These are phyloP conservation scores for Nicotiana noctiflora DNA, from an alignment of 257 asterid genomes.

Conservation along the genomic window DNA sequence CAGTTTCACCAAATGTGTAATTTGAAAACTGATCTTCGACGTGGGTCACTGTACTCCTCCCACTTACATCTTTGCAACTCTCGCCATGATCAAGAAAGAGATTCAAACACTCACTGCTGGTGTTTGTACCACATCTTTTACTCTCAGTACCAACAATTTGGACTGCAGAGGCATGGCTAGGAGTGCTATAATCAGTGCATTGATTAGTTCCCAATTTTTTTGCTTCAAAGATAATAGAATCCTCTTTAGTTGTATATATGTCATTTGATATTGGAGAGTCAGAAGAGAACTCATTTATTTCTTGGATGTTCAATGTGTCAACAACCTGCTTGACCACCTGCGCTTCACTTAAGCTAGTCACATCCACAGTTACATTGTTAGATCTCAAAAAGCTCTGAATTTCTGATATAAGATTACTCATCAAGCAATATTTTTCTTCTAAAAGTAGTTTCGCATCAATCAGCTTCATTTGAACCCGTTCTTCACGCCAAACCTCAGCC, in stretches of 20 bases:
- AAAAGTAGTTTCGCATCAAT: constrained; percentile 40
- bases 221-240: constrained; percentile 5
- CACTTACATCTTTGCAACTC: constrained; percentile 8
- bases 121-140: background rate
- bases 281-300: constrained; percentile 5
- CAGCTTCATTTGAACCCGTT: constrained; percentile 43
- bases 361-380: background rate
- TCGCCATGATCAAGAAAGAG: background rate
- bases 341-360: background rate
- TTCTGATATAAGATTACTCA: constrained; percentile 29
- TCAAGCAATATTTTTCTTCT: constrained; percentile 37
- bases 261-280: constrained; percentile 5
- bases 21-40: constrained; percentile 6
- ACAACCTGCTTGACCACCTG: constrained; percentile 6
- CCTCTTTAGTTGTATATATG: constrained; percentile 5
- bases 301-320: constrained; percentile 12
- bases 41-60: constrained; percentile 17
- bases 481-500: constrained; percentile 60
- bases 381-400: constrained; percentile 28
- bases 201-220: background rate
- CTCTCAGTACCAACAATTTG: background rate
- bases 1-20: constrained; percentile 1
- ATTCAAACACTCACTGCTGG: background rate
- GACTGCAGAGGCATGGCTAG: constrained; percentile 2
- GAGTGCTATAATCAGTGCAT: constrained; percentile 7